Evolutionary conservation across 192 early-diverging fungal genomes (phyloP), one percentile per base, ranked within the genome.

Genomic region (Entomortierella lignicola): DNA sequence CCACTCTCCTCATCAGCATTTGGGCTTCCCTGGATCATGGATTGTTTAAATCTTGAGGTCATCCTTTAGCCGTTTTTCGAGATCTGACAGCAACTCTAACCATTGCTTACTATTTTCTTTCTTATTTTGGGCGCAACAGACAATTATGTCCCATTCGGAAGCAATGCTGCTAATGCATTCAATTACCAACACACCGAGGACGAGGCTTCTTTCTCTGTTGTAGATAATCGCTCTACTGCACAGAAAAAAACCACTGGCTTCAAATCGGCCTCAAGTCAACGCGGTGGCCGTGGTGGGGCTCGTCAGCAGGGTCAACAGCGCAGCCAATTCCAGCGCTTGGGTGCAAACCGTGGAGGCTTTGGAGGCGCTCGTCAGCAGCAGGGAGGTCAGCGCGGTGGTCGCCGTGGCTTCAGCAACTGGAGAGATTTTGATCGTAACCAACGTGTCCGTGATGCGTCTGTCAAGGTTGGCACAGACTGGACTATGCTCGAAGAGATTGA

Each of bases 151-250:
- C 91, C 92, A 4, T 97, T 95, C 81, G 97, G 97, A 66, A 86
- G 90, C 80, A 93, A 91, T 52, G 87, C 91, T 34, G 89, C 94
- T 21, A 91, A 90, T 31, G 89, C 92, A 17, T 99, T 99, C 79
- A 88, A 89, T 53, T 98, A 96, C 86, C 91, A 92, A 47, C 92
- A 92, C 48, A 93, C 88, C 34, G 92, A 95, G 69, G 97, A 99
- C 72, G 98, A 98, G 82, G 89, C 93, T 60, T 92, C 96, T 7
- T 99, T 99, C 90, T 95, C 95, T 23, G 91, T 98, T 63, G 97
- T 97, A 32, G 94, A 95, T 61, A 89, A 87, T 77, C 89, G 95
- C 60, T 83, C 88, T 12, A 75, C 86, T 59, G 83, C 89, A 29
- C 81, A 81, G 79, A 93, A 91, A 84, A 93, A 89, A 81, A 74